These are phyloP conservation scores for Pythium sukuiense DNA, from an alignment of 352 stramenopile genomes.

Conservation along the genomic window DNA sequence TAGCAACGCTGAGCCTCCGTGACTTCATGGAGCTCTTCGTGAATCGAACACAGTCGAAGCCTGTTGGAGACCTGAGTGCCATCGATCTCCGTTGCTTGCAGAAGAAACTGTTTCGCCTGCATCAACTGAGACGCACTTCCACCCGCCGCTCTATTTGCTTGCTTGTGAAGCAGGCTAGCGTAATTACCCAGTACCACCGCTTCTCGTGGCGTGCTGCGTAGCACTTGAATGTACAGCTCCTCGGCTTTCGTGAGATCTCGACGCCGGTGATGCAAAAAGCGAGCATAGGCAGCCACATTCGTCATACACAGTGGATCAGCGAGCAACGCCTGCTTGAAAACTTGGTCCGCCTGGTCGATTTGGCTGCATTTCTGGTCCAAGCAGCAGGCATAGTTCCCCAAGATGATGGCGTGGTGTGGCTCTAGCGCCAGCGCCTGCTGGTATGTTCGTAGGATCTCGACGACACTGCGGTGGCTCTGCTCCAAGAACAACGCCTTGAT, in stretches of 20 bases:
- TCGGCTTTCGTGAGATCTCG: constrained; percentile 32
- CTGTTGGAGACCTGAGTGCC: constrained; percentile 24
- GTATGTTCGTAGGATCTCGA: constrained; percentile 35
- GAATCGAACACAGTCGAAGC: constrained; percentile 25
- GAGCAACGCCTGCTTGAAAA: constrained; percentile 31
- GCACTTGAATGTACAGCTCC: constrained; percentile 30
- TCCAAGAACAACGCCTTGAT: constrained; percentile 51
- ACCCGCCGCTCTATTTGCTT: neutral
- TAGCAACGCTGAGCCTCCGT: constrained; percentile 9
- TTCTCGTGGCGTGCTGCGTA: constrained; percentile 27
- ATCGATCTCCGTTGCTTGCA: constrained; percentile 26
- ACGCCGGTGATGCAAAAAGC: constrained; percentile 33
- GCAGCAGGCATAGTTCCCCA: constrained; percentile 47
- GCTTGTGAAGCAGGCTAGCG: constrained; percentile 31
- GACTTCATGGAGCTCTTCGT: constrained; percentile 7
- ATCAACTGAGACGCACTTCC: neutral
- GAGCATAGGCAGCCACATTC: constrained; percentile 35
- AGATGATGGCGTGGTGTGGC: constrained; percentile 28
- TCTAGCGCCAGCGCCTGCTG: constrained; percentile 37
- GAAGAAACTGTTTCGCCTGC: constrained; percentile 25
- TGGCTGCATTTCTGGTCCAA: constrained; percentile 28
- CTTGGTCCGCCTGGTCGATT: constrained; percentile 23
- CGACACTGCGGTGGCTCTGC: constrained; percentile 21
- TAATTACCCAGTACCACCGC: constrained; percentile 34
- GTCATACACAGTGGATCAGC: constrained; percentile 23